Percentiles rank a stretch among this genome's conserved stretches.
Evolutionary conservation across 768 basidiomycete genomes (phyloP).

Genomic region (Lactarius sanguifluus): DNA sequence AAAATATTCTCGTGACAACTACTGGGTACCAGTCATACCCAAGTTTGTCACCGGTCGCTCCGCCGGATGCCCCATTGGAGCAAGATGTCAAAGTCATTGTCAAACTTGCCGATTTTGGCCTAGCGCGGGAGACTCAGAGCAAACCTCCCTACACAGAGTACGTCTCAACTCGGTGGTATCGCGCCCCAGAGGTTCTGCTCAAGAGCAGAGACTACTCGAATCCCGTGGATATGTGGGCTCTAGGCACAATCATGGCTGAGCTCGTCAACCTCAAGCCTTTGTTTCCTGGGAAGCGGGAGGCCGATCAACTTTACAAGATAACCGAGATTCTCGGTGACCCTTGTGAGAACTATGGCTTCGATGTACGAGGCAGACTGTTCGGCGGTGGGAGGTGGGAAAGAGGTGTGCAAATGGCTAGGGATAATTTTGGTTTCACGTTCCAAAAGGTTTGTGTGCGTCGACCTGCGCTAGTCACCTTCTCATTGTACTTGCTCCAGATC

Average conservation of each 20-base stretch:
- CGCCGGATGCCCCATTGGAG: conserved; percentile 66
- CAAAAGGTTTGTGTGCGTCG: conserved; percentile 63
- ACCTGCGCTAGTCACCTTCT: conserved; percentile 18
- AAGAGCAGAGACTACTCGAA: conserved; percentile 91
- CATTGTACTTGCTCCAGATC: conserved; percentile 43
- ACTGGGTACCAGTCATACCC: conserved; percentile 93
- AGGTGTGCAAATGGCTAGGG: conserved; percentile 85
- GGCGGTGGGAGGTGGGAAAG: conserved; percentile 89
- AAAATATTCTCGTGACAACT: conserved; percentile 97
- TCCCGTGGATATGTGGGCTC: conserved; percentile 99
- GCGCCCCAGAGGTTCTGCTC: conserved; percentile 94
- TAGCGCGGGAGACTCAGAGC: conserved; percentile 87
- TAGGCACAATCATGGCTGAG: conserved; percentile 98
- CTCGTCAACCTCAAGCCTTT: conserved; percentile 91
- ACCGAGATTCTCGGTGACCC: conserved; percentile 95
- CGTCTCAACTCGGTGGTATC: conserved; percentile 99
- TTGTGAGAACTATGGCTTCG: conserved; percentile 74
- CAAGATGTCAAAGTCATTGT: conserved; percentile 95
- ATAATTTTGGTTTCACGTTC: conserved; percentile 77
- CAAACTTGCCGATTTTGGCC: conserved; percentile 97
- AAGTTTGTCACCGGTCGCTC: conserved; percentile 67
- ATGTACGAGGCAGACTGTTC: conserved; percentile 60
- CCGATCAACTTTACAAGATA: conserved; percentile 90
- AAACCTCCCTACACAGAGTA: conserved; percentile 97
- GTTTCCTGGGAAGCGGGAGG: conserved; percentile 90